Base-by-base conservation (phyloP, 306 rosid species). In the Vicia faba region DNA sequence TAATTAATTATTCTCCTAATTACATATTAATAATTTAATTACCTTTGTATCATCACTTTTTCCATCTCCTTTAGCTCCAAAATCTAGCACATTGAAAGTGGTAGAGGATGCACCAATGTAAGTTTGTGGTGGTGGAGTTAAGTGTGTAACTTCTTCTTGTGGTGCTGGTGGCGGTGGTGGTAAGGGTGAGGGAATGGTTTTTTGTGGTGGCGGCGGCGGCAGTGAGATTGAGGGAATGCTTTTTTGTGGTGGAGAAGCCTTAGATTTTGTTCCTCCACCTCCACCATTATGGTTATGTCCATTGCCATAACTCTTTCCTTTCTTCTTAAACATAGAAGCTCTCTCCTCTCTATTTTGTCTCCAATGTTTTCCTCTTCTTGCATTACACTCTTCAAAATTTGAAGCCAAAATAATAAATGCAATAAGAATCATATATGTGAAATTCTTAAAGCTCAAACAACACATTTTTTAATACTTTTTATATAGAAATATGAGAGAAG, bases 1-100 rank as follows among this genome's bases (percentile, higher is more conserved):
- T 10, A 49, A 44, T 40, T 74, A 1, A 43, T 58, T 43, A 53
- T 63, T 59, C n/a, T 23, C 45, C 60, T 45, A 53, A 44, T 43
- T 39, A 18, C 39, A 29, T 67, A 51, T 80, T 70, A 53, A 54
- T 33, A 33, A 1, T 54, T 40, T 45, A 61, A 44, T 48, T 70
- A 93, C 99, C 99, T 88, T 82, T 2, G 99, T 93, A 72, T 93
- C 99, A 66, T 90, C 99, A 14, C 85, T 63, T 31, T 53, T 72
- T 39, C 96, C 99, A 61, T 93, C 83, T 12, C 99, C 99, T 76
- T 82, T 84, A 12, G 99, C 99, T 65, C 99, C 99, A 75, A 90
- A 93, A 82, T 88, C 71, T 10, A 86, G 77, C 73, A 93, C 99
- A 75, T 85, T 87, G 18, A 76, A 69, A 61, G 75, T 62, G 62